These are phyloP conservation scores for Fraxinus ornus DNA, from an alignment of 305 asterid genomes.

Conservation along the genomic window DNA sequence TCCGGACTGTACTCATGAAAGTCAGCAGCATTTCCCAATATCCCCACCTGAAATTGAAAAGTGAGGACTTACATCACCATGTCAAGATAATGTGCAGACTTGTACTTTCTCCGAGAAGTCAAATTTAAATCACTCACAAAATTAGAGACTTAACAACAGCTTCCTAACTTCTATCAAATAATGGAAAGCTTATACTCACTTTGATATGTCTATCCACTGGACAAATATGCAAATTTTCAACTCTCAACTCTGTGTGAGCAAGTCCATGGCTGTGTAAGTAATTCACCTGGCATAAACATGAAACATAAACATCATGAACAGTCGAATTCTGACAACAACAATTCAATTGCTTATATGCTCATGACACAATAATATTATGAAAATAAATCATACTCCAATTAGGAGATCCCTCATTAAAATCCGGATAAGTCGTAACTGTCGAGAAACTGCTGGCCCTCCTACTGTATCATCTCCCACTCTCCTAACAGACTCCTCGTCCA, in stretches of 20 bases:
- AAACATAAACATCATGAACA: conserved; percentile 8
- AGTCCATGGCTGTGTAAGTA: conserved; percentile 96
- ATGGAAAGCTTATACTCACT: conserved; percentile 46
- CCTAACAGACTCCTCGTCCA: conserved; percentile 82
- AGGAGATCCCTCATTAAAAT: conserved; percentile 89
- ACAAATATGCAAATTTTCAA: conserved; percentile 88
- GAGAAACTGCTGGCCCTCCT: conserved; percentile 91
- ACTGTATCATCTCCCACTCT: conserved; percentile 90
- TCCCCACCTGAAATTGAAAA: conserved; percentile 66
- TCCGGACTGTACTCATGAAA: conserved; percentile 54
- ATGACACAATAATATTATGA: conserved; percentile 12
- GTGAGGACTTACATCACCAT: conserved; percentile 5
- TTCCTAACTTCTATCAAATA: conserved; percentile 19
- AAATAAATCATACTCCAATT: conserved; percentile 64
- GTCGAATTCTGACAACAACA: background rate
- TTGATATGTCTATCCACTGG: conserved; percentile 87
- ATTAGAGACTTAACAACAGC: conserved; percentile 4
- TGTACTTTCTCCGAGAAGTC: background rate
- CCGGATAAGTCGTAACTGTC: conserved; percentile 77
- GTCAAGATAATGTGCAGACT: background rate
- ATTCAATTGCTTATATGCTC: background rate
- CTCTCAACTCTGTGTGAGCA: conserved; percentile 90
- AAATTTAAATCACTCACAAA: conserved; percentile 5
- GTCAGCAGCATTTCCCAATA: conserved; percentile 90
- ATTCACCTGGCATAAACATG: conserved; percentile 64